Base-by-base conservation (phyloP, 768 basidiomycete genomes). In the Suillus hirtellus region DNA sequence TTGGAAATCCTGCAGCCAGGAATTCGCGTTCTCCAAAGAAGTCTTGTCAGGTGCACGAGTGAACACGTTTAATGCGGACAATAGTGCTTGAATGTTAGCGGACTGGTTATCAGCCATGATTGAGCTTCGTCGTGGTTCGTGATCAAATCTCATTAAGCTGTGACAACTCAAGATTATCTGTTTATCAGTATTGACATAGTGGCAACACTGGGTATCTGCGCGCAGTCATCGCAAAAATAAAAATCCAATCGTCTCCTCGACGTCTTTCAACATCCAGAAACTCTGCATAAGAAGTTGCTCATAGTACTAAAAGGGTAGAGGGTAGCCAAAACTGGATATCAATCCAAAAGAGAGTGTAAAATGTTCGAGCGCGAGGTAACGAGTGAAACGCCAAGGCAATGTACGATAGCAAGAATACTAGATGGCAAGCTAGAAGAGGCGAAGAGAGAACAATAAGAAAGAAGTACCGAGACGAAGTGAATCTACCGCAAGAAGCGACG, bases 1-100 rank as follows among this genome's bases (percentile, higher is more conserved):
- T 81, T 99, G 96, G 76, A 99, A 99, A 77, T 96, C 95, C 80
- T 95, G 91, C 66, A 99, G 89, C 95, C 95, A 98, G 68, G 87
- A 79, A 80, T 97, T 98, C 68, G 95, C 96, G 68, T 84, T 84
- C 68, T 93, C 91, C 67, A 97, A 83, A 19, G 93, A 88, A 17
- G 77, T 76, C 70, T 92, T 90, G 82, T 96, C 92, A 38, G 96
- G 92, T 60, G 89, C 88, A 64, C 87, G 84, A 68, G 83, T 81
- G 75, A 95, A 95, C 53, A 94, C 90, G 59, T 88, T 86, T 68
- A 95, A 81, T 27, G 89, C 93, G 67, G 90, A 85, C 70, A 93
- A 76, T 7, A 95, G 77, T 66, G 84, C 85, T 75, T 89, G 88
- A 46, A 92, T 81, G 70, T 86, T 86, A 66, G 55, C 55, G 55